A percentile compares a stretch with the other conserved stretches of the same genome.
phyloP scores from a whole-genome alignment of 2,329 filamentous ascomycete genomes.

The Cadophora sp. region DNA sequence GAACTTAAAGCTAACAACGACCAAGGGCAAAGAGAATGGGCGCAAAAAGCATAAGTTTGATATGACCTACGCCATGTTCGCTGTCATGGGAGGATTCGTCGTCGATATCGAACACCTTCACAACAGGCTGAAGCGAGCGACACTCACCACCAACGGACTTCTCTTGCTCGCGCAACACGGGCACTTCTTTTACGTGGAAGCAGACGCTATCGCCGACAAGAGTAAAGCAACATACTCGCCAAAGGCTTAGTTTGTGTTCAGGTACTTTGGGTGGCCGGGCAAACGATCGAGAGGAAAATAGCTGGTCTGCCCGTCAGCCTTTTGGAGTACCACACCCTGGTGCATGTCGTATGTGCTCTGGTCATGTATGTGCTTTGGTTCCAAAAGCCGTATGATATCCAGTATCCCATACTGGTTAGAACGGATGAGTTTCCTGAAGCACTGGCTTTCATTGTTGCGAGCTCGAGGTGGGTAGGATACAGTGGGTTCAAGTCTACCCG shows the following conservation, averaged over 20 bases:
- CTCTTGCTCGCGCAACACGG: not conserved
- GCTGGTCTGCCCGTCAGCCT: conserved; percentile 1
- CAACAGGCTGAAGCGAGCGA: not conserved
- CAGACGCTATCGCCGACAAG: not conserved
- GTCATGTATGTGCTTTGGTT: conserved; percentile 13
- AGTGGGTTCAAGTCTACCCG: not conserved
- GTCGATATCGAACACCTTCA: conserved; percentile 13
- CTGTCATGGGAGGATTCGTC: conserved; percentile 11
- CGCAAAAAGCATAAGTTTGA: not conserved
- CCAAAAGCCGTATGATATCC: not conserved
- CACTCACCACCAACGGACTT: not conserved
- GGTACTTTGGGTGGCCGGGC: not conserved
- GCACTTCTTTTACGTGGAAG: not conserved
- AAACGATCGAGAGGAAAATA: conserved; percentile 5
- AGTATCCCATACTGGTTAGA: conserved; percentile 5
- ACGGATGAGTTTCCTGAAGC: not conserved
- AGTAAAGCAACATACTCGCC: conserved; percentile 12
- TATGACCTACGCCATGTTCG: conserved; percentile 9
- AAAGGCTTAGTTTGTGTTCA: not conserved
- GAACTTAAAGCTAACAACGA: not conserved
- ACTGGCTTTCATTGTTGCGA: conserved; percentile 9
- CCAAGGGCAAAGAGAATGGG: not conserved
- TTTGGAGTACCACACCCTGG: conserved; percentile 8
- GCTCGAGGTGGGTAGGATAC: not conserved
- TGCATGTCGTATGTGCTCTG: conserved; percentile 13